These are phyloP conservation scores for Diplodia corticola DNA, from an alignment of 2,329 filamentous ascomycete species.

Conservation along the genomic window DNA sequence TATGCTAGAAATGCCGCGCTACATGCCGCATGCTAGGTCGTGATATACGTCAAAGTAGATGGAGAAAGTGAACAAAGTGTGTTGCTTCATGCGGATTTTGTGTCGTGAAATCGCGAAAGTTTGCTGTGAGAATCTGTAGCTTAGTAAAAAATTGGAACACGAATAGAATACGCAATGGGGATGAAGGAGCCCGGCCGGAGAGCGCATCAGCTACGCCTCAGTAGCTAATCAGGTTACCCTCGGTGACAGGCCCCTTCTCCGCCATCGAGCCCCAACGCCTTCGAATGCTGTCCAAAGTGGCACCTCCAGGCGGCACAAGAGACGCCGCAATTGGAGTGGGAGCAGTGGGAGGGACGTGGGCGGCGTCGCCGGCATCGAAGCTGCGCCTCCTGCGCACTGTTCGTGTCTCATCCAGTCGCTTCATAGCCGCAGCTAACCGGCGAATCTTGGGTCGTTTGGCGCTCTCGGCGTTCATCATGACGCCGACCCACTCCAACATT, in stretches of 20 bases:
- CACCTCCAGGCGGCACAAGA: neutral
- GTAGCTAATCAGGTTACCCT: constrained; percentile 20
- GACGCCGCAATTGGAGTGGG: constrained; percentile 2
- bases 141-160: constrained; percentile 4
- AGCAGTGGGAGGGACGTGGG: constrained; percentile 1
- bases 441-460: constrained; percentile 40
- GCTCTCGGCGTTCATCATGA: constrained; percentile 37
- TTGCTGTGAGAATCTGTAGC: neutral
- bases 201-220: neutral
- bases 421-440: constrained; percentile 29
- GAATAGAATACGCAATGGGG: neutral
- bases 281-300: neutral
- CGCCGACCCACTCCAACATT: constrained; percentile 38
- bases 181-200: neutral
- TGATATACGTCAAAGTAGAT: neutral
- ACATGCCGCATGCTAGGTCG: constrained; percentile 4
- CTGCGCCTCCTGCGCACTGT: constrained; percentile 34
- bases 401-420: constrained; percentile 34
- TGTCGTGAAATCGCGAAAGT: neutral
- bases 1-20: constrained; percentile 6
- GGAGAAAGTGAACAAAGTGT: neutral
- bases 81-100: neutral
- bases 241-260: neutral
- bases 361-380: constrained; percentile 30
- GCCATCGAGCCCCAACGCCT: constrained; percentile 1